These are phyloP conservation scores for Trichocladium antarcticum DNA, from an alignment of 495 filamentous ascomycete genomes.

Conservation along the genomic window DNA sequence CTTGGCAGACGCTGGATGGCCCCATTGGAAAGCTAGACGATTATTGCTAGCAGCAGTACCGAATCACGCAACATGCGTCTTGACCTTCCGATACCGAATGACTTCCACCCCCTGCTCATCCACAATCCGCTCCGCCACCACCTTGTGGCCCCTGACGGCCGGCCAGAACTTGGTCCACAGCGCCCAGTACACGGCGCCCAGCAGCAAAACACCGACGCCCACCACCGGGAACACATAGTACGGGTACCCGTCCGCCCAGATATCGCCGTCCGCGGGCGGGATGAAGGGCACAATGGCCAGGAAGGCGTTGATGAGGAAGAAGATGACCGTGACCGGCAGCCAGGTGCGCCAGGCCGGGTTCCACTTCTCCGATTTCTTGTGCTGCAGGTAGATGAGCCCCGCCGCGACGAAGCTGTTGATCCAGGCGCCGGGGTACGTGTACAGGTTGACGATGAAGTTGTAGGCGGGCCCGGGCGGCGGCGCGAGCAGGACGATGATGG, in stretches of 20 bases:
- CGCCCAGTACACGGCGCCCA: slow-evolving; percentile 41
- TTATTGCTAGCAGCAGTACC: too few species aligned
- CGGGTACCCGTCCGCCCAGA: slow-evolving; percentile 39
- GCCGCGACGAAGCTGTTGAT: slow-evolving; percentile 48
- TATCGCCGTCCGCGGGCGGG: slow-evolving; percentile 37
- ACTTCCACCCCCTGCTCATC: slow-evolving; percentile 39
- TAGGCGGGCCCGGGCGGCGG: slow-evolving; percentile 35
- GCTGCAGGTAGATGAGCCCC: slow-evolving; percentile 38
- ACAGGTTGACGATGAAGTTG: slow-evolving; percentile 29
- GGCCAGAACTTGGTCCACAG: slow-evolving; percentile 42
- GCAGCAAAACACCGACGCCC: slow-evolving; percentile 36
- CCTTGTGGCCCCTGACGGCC: slow-evolving; percentile 39
- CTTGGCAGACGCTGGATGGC: too few species aligned
- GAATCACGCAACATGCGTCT: slow-evolving; percentile 10
- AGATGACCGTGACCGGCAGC: slow-evolving; percentile 36
- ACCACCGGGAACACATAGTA: slow-evolving; percentile 45
- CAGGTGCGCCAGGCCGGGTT: slow-evolving; percentile 34
- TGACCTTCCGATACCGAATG: slow-evolving; percentile 26
- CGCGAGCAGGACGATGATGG: slow-evolving; percentile 36
- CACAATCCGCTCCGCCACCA: slow-evolving; percentile 33
- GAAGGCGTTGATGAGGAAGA: slow-evolving; percentile 40
- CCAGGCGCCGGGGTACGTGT: slow-evolving; percentile 36
- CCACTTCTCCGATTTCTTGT: slow-evolving; percentile 34
- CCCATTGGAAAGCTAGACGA: too few species aligned
- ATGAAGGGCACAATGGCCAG: slow-evolving; percentile 43